Percentiles rank a stretch among this genome's conserved stretches.
Evolutionary conservation across 73 alveolate genomes (phyloP).

Genomic region (Breviolum minutum): DNA sequence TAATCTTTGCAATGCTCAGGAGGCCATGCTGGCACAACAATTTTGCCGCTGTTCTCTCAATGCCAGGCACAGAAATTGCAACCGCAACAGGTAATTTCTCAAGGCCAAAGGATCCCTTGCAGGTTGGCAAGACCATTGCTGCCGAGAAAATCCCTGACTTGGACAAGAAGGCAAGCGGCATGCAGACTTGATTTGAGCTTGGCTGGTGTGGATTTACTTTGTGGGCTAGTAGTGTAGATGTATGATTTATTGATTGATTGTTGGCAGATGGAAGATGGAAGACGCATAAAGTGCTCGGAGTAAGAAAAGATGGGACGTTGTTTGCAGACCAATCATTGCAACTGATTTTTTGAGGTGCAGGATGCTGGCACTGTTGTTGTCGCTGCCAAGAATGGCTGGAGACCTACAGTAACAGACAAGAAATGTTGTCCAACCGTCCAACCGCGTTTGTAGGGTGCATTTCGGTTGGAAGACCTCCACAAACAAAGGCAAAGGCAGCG

Average conservation of each 20-base stretch:
- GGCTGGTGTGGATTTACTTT: neutral
- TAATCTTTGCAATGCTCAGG: neutral
- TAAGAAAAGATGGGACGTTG: too few species aligned
- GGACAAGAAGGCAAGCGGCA: constrained; percentile 63
- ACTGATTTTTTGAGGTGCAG: constrained; percentile 42
- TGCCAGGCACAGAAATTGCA: constrained; percentile 25
- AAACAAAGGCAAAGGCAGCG: constrained; percentile 84
- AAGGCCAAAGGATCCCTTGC: neutral
- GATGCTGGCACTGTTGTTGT: constrained; percentile 95
- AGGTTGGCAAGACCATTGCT: constrained; percentile 83
- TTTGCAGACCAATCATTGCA: neutral
- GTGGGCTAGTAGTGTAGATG: neutral
- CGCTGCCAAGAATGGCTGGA: constrained; percentile 82
- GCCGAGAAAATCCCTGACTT: constrained; percentile 80
- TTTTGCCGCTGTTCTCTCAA: constrained; percentile 89
- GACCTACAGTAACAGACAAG: neutral
- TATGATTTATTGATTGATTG: too few species aligned
- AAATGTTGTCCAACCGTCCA: neutral
- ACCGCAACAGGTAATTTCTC: neutral
- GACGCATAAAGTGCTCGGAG: too few species aligned
- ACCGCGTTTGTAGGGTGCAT: neutral
- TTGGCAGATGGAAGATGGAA: too few species aligned
- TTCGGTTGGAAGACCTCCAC: neutral
- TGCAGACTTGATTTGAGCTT: neutral
- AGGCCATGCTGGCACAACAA: constrained; percentile 95